Evolutionary conservation across 2,329 filamentous ascomycete genomes (phyloP), one percentile per base, ranked within the genome.

Genomic region (Neofusicoccum kwambonambiense): DNA sequence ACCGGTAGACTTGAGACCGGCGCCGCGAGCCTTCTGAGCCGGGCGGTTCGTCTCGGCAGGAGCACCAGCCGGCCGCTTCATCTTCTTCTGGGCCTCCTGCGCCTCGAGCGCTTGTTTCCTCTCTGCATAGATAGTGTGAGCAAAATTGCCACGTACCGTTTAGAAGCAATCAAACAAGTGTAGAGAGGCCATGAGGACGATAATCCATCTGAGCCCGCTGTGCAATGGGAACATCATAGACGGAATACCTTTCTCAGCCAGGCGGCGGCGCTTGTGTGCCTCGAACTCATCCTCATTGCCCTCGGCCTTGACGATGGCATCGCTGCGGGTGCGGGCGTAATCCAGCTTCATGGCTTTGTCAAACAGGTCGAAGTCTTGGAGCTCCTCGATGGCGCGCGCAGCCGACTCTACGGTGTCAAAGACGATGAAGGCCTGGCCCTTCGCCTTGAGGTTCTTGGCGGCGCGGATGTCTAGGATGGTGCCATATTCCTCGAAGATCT

Each of bases 351-450:
- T 96, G 1, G 90, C 89, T 80, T 97, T 96, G 57, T 91, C 92
- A 72, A 96, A 96, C 4, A 99, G 81, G 71, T 96, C 91, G 77
- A 99, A 99, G 8, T 92, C 94, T 72, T 97, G 90, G 67, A 96
- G 84, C 71, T 96, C 92, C 60, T 96, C 91, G 67, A 97, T 90
- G 17, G 95, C 94, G 68, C 87, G 85, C 61, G 86, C 82, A 3
- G 93, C 93, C n/a, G 89, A 87, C 64, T 93, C 90, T n/a, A 89
- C 82, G 67, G 83, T 86, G 71, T 96, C 92, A 76, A 93, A 98
- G 51, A 98, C 93, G 57, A 99, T 81, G 75, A 99, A 99, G 0
- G 95, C 95, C 79, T 99, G 95, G 12, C 95, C 95, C 76, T 96
- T 97, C 49, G 92, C 91, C 76, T 91, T 93, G 35, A 98, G 79